A percentile compares a stretch with the other conserved stretches of the same genome.
These are phyloP conservation scores for Cucurbita argyrosperma DNA, from an alignment of 306 rosid genomes.

Conservation along the genomic window DNA sequence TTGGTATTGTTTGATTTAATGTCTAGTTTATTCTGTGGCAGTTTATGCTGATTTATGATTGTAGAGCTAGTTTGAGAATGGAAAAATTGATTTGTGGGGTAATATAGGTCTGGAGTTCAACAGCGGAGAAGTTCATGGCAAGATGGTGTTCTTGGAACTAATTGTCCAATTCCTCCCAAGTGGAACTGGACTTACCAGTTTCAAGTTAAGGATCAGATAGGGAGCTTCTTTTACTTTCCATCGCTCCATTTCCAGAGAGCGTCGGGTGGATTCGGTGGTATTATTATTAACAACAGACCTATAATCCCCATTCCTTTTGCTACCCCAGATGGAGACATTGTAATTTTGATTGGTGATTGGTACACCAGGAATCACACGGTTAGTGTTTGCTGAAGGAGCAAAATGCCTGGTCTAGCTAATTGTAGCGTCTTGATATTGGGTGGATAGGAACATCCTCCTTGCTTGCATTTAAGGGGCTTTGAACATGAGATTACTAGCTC, in stretches of 20 bases:
- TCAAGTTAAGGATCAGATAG: slow-evolving; percentile 93
- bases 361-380: slow-evolving; percentile 82
- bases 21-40: background rate
- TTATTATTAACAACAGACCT: slow-evolving; percentile 47
- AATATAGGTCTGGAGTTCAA: slow-evolving; percentile 84
- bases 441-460: background rate
- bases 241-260: slow-evolving; percentile 88
- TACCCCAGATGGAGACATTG: slow-evolving; percentile 64
- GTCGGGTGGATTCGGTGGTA: slow-evolving; percentile 79
- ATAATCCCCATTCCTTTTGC: slow-evolving; percentile 73
- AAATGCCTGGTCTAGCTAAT: background rate
- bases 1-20: slow-evolving; percentile 32
- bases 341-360: slow-evolving; percentile 78
- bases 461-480: background rate
- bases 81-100: slow-evolving; percentile 7
- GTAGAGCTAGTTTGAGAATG: background rate
- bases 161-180: slow-evolving; percentile 90
- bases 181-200: slow-evolving; percentile 98
- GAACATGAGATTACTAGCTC: background rate
- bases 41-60: slow-evolving; percentile 1
- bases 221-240: slow-evolving; percentile 92
- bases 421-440: slow-evolving; percentile 8
- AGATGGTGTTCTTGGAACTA: slow-evolving; percentile 88
- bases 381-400: slow-evolving; percentile 19
- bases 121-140: slow-evolving; percentile 86